Base-by-base conservation (phyloP, 2,329 filamentous ascomycete genomes). In the Xylariaceae sp. region DNA sequence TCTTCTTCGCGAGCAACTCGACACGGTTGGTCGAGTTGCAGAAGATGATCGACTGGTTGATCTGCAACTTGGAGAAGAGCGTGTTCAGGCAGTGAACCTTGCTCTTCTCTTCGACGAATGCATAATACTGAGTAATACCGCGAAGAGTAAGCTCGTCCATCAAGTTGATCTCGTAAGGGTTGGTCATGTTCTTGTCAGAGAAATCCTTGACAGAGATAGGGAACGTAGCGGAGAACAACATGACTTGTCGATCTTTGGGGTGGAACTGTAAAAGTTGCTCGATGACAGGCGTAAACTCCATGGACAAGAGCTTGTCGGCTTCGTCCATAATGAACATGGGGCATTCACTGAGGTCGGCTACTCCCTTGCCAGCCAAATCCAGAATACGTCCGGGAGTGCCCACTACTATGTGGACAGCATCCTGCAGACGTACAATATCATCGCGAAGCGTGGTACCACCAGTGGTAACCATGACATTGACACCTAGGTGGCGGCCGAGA, bases 31-130 rank as follows among this genome's bases (percentile, higher is more conserved):
- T 99, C 47, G 94, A 99, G 77, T 99, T 99, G 79, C 94, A 99
- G 80, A 99, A 99, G 74, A 99, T 99, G 79, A 99, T 99, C 64
- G 95, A 99, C 80, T 99, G 94, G 78, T 99, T 99, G 79, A 99
- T 99, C 77, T 99, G 93, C 13, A 99, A 86, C 77, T 97, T 96
- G 68, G 92, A 97, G 81, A 99, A 99, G 64, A 99, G 87, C 0
- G 94, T 99, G 80, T 99, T 99, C 66, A 99, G 79, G 75, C 94
- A 99, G 78, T 99, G 95, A 17, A 99, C 94, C 78, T 99, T 99
- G 74, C 97, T 91, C 79, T 97, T 97, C 78, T 99, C 94, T 76
- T 99, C 94, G 55, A 99, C 95, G 68, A 97, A 99, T 48, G 94
- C 94, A 72, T 99, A 99, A 79, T 97, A 99, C 74, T 99, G 94